phyloP scores from a whole-genome alignment of 1,284 basidiomycete species.

The Ustilago bromivora region DNA sequence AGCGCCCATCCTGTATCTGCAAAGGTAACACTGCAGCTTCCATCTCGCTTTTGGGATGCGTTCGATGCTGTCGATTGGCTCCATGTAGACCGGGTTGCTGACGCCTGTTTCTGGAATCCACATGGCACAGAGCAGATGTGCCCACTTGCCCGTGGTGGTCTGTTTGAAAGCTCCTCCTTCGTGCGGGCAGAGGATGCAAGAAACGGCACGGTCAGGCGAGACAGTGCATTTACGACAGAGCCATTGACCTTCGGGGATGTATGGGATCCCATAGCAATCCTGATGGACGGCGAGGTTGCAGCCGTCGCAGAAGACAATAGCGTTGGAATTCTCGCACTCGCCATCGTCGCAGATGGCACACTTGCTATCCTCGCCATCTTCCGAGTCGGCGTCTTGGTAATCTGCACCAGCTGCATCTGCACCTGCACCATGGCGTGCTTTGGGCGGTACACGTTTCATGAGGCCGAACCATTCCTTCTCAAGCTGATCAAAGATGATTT shows the following conservation, averaged over 20 bases:
- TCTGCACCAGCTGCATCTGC: constrained; percentile 28
- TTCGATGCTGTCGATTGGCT: constrained; percentile 92
- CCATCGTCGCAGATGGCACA: constrained; percentile 98
- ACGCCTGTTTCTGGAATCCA: constrained; percentile 97
- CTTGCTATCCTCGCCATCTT: constrained; percentile 73
- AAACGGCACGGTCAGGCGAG: constrained; percentile 93
- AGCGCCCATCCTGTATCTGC: constrained; percentile 84
- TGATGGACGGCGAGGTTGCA: constrained; percentile 99
- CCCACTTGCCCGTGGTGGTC: constrained; percentile 92
- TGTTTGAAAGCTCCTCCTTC: constrained; percentile 99
- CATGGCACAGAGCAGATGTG: constrained; percentile 94
- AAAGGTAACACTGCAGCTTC: constrained; percentile 89
- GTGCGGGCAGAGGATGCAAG: constrained; percentile 92
- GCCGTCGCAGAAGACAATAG: constrained; percentile 99
- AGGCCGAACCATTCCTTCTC: constrained; percentile 99
- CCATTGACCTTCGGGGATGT: constrained; percentile 99
- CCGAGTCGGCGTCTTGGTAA: constrained; percentile 49
- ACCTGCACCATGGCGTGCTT: constrained; percentile 32
- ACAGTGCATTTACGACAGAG: constrained; percentile 98
- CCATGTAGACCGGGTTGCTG: constrained; percentile 97
- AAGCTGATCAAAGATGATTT: constrained; percentile 94
- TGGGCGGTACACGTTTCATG: constrained; percentile 63
- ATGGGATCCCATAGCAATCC: constrained; percentile 99
- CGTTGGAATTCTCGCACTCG: constrained; percentile 98
- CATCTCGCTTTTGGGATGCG: constrained; percentile 89